Percentiles rank a stretch among this genome's conserved stretches.
Conservation (phyloP, 768 basidiomycete genomes). For the Boletus rubroflammeus region DNA sequence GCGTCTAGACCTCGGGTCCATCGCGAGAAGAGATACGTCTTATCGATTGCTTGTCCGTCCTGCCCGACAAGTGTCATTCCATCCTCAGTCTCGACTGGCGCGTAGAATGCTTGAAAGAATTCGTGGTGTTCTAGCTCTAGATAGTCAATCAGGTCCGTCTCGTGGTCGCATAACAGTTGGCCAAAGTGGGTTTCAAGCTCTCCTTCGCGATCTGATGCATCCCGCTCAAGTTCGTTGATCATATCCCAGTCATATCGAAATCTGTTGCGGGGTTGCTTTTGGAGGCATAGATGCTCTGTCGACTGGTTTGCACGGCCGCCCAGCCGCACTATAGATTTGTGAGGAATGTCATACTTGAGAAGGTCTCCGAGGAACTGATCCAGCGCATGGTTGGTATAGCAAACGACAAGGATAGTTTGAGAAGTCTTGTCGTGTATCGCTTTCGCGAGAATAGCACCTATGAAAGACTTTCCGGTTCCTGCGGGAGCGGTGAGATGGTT, state of each 20-base stretch:
- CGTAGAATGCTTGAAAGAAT: slow-evolving; percentile 41
- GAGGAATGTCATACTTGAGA: slow-evolving; percentile 35
- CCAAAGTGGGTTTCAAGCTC: slow-evolving; percentile 15
- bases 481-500: not conserved
- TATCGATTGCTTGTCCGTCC: slow-evolving; percentile 35
- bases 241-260: not conserved
- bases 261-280: slow-evolving; percentile 5
- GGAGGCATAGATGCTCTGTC: slow-evolving; percentile 44
- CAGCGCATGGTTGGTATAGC: slow-evolving; percentile 71
- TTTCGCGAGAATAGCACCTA: slow-evolving; percentile 62
- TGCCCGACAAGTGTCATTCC: slow-evolving; percentile 46
- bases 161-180: slow-evolving; percentile 18
- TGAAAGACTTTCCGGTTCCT: slow-evolving; percentile 75
- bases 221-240: slow-evolving; percentile 24
- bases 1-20: slow-evolving; percentile 46
- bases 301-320: slow-evolving; percentile 48
- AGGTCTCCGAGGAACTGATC: slow-evolving; percentile 60
- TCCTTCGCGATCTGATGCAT: slow-evolving; percentile 34
- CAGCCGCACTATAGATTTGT: slow-evolving; percentile 47
- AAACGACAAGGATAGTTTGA: slow-evolving; percentile 57
- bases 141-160: slow-evolving; percentile 34
- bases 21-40: slow-evolving; percentile 43
- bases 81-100: slow-evolving; percentile 34
- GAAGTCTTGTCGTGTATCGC: slow-evolving; percentile 46
- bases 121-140: slow-evolving; percentile 46